phyloP scores from a whole-genome alignment of 768 basidiomycete genomes.

The Lactifluus rugatus region DNA sequence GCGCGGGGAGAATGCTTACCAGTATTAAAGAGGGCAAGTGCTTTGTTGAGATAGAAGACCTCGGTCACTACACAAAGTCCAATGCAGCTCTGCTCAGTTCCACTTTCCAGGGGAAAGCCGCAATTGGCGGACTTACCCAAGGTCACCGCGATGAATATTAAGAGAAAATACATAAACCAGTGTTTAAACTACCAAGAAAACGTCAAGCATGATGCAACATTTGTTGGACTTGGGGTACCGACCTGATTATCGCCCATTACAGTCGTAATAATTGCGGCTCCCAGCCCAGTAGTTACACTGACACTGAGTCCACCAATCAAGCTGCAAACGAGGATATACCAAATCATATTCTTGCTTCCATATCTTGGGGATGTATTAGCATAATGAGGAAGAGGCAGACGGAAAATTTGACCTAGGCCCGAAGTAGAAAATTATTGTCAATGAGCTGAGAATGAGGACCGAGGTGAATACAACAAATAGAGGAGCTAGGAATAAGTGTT shows the following conservation, averaged over 20 bases:
- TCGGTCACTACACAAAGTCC: slow-evolving; percentile 52
- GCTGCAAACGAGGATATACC: slow-evolving; percentile 91
- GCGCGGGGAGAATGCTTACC: slow-evolving; percentile 34
- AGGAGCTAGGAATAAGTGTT: slow-evolving; percentile 70
- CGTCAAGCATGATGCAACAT: slow-evolving; percentile 1
- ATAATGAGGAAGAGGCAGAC: neutral
- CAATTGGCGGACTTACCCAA: slow-evolving; percentile 42
- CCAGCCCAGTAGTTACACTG: slow-evolving; percentile 89
- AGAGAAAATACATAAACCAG: slow-evolving; percentile 86
- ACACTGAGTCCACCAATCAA: slow-evolving; percentile 96
- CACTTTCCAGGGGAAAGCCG: slow-evolving; percentile 12
- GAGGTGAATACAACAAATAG: slow-evolving; percentile 68
- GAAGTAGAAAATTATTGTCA: slow-evolving; percentile 74
- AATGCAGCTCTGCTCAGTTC: neutral
- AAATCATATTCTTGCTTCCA: slow-evolving; percentile 88
- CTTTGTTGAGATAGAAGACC: slow-evolving; percentile 92
- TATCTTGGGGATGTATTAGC: slow-evolving; percentile 35
- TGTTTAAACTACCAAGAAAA: slow-evolving; percentile 57
- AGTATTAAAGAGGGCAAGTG: slow-evolving; percentile 91
- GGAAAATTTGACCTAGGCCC: slow-evolving; percentile 49
- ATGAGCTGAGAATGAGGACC: slow-evolving; percentile 52
- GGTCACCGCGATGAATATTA: slow-evolving; percentile 76
- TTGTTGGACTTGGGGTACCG: slow-evolving; percentile 21
- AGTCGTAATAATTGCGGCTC: slow-evolving; percentile 79
- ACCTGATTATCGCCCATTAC: slow-evolving; percentile 72